Evolutionary conservation across 768 basidiomycete species (phyloP).

Genomic region (Russula vinacea): DNA sequence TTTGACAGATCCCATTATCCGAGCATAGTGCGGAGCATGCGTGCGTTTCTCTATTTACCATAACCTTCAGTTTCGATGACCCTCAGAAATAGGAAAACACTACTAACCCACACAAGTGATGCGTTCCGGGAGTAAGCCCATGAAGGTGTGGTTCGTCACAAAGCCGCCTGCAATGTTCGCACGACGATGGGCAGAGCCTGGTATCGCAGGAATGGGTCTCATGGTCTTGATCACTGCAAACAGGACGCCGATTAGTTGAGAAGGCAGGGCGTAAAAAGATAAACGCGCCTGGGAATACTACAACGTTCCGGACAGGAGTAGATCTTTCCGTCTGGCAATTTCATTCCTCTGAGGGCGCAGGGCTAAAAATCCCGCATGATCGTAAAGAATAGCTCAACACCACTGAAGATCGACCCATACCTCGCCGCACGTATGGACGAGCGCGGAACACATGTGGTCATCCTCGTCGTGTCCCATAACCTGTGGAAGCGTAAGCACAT

Average conservation of each 20-base stretch:
- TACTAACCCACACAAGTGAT: constrained; percentile 58
- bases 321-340: constrained; percentile 8
- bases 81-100: constrained; percentile 20
- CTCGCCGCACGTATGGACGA: constrained; percentile 54
- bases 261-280: not conserved
- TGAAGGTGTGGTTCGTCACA: constrained; percentile 53
- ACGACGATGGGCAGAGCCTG: constrained; percentile 51
- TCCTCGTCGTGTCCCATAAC: constrained; percentile 46
- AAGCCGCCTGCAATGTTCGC: constrained; percentile 53
- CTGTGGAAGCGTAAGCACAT: constrained; percentile 35
- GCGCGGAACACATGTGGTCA: constrained; percentile 54
- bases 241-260: not conserved
- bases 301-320: constrained; percentile 27
- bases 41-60: constrained; percentile 47
- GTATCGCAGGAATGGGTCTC: constrained; percentile 49
- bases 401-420: constrained; percentile 34
- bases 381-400: not conserved
- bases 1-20: constrained; percentile 52
- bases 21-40: constrained; percentile 44
- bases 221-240: constrained; percentile 46
- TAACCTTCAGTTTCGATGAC: not conserved
- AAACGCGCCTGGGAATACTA: constrained; percentile 15
- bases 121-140: constrained; percentile 39
- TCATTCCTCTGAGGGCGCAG: constrained; percentile 21
- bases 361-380: constrained; percentile 11